These are phyloP conservation scores for Oryza rufipogon DNA, from an alignment of 176 grass and related monocot genomes.

Conservation along the genomic window DNA sequence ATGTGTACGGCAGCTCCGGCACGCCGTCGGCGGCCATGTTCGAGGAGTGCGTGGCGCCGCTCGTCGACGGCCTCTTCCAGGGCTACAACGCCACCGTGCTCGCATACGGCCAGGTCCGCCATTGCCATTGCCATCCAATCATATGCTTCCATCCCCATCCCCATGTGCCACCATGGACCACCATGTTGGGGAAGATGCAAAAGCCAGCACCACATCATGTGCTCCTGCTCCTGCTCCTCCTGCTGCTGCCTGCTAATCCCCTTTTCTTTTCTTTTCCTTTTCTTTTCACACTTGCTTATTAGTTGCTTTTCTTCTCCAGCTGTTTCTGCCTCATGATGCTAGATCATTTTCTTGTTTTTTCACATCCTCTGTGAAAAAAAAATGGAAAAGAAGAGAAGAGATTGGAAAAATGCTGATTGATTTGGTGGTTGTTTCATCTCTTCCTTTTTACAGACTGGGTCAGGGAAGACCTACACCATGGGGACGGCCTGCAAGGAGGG, in stretches of 20 bases:
- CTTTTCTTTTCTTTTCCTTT: slow-evolving; percentile 4
- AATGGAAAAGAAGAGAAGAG: neutral
- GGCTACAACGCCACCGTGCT: slow-evolving; percentile 96
- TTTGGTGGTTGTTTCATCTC: neutral
- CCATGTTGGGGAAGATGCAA: slow-evolving; percentile 50
- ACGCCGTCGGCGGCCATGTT: slow-evolving; percentile 80
- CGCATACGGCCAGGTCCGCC: slow-evolving; percentile 90
- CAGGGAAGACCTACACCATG: slow-evolving; percentile 97
- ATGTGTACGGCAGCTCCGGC: slow-evolving; percentile 80
- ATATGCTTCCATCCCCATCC: slow-evolving; percentile 24
- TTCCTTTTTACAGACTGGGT: slow-evolving; percentile 63
- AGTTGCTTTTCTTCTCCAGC: slow-evolving; percentile 19
- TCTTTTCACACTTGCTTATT: neutral
- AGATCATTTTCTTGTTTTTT: neutral
- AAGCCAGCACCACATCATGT: slow-evolving; percentile 57
- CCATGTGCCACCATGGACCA: slow-evolving; percentile 65
- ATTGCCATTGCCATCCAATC: slow-evolving; percentile 27
- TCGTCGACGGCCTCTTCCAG: slow-evolving; percentile 98
- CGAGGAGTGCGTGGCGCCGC: slow-evolving; percentile 83
- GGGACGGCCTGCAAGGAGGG: slow-evolving; percentile 85
- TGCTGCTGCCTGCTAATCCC: neutral
- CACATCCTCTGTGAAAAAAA: neutral
- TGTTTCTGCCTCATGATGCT: slow-evolving; percentile 38
- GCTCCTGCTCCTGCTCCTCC: neutral
- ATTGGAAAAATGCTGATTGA: slow-evolving; percentile 24